A percentile compares a stretch with the other conserved stretches of the same genome.
These are phyloP conservation scores for Penicillium digitatum DNA, from an alignment of 2,329 filamentous ascomycete species.

Conservation along the genomic window DNA sequence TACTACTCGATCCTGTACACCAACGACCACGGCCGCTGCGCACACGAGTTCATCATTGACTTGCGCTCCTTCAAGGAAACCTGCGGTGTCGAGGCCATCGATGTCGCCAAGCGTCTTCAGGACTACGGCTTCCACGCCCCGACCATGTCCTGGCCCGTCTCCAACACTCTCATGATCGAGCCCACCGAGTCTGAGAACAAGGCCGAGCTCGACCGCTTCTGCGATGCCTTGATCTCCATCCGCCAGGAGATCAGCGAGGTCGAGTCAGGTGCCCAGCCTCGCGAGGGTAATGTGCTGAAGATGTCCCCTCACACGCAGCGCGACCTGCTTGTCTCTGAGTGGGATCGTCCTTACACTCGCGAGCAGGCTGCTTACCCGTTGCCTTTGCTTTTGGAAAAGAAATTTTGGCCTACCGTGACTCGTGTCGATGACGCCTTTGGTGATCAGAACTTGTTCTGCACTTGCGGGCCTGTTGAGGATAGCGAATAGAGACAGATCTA, in stretches of 20 bases:
- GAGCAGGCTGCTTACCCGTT: conserved; percentile 85
- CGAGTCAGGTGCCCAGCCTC: conserved; percentile 72
- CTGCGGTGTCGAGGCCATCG: conserved; percentile 82
- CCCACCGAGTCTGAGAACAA: conserved; percentile 92
- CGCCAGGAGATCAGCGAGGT: conserved; percentile 77
- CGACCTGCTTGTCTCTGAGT: conserved; percentile 71
- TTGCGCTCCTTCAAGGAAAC: conserved; percentile 77
- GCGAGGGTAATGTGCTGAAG: conserved; percentile 78
- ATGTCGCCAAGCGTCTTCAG: conserved; percentile 92
- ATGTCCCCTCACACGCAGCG: conserved; percentile 81
- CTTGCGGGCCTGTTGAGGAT: conserved; percentile 76
- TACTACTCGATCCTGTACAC: conserved; percentile 94
- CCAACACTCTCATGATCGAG: conserved; percentile 96
- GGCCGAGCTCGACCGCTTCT: conserved; percentile 88
- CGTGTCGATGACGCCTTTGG: conserved; percentile 88
- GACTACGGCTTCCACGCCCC: conserved; percentile 97
- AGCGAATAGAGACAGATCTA: conserved; percentile 32
- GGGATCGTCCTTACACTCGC: conserved; percentile 76
- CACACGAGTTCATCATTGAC: conserved; percentile 96
- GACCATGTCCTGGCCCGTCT: conserved; percentile 94
- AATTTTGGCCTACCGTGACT: conserved; percentile 91
- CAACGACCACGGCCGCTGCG: conserved; percentile 80
- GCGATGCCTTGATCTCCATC: conserved; percentile 83
- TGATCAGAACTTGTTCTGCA: conserved; percentile 91
- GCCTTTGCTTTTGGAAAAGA: conserved; percentile 82